Evolutionary conservation across 331 rosid species (phyloP).

Genomic region (Malus hybrid): DNA sequence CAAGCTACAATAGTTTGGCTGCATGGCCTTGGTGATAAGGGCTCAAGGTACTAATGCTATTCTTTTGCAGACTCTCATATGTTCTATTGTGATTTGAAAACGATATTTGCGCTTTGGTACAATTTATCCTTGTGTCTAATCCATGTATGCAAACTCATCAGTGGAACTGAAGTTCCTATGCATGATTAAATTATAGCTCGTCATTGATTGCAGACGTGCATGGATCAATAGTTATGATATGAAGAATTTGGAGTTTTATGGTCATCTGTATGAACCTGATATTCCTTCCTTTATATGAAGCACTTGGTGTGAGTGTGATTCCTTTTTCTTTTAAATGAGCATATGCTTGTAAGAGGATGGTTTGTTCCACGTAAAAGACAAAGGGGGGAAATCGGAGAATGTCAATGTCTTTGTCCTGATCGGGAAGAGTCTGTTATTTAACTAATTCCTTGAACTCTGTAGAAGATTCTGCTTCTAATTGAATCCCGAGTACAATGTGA

Average conservation of each 20-base stretch:
- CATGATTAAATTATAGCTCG: conserved; percentile 1
- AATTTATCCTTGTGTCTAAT: neutral
- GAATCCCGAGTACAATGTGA: conserved; percentile 26
- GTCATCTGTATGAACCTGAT: conserved; percentile 17
- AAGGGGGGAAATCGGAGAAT: conserved; percentile 36
- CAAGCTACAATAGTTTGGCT: conserved; percentile 95
- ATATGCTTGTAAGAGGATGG: conserved; percentile 31
- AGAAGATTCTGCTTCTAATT: conserved; percentile 41
- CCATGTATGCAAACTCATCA: neutral
- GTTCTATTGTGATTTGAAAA: conserved; percentile 11
- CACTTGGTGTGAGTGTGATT: conserved; percentile 24
- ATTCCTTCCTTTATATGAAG: conserved; percentile 21
- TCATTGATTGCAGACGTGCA: conserved; percentile 38
- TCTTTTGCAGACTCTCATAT: neutral
- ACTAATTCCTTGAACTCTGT: conserved; percentile 20
- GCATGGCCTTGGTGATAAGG: conserved; percentile 90
- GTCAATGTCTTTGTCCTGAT: conserved; percentile 53
- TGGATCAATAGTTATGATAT: conserved; percentile 33
- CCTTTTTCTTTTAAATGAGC: conserved; percentile 33
- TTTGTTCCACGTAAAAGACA: conserved; percentile 24
- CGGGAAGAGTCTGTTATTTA: conserved; percentile 28
- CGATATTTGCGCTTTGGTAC: neutral
- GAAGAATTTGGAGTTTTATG: conserved; percentile 16
- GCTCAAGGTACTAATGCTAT: conserved; percentile 57
- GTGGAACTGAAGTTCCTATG: neutral